These are phyloP conservation scores for Backusella parvicylindrica DNA, from an alignment of 192 early-diverging fungal genomes.

Conservation along the genomic window DNA sequence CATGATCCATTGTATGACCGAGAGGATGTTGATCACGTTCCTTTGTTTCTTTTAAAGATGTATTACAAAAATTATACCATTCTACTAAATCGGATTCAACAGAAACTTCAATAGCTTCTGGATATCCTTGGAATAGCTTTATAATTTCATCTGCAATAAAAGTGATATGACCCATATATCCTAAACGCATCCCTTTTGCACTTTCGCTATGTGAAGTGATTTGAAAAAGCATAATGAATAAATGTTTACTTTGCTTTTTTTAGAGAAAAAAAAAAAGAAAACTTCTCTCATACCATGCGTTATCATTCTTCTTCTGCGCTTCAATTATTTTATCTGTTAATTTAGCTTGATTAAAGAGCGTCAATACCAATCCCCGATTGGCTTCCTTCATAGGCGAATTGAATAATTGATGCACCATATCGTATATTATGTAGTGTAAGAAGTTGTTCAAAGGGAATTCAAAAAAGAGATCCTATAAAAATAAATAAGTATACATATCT, in stretches of 20 bases:
- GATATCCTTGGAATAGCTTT: constrained; percentile 78
- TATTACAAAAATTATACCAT: constrained; percentile 50
- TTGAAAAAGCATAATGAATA: not conserved
- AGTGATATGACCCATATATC: constrained; percentile 98
- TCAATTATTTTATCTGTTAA: constrained; percentile 82
- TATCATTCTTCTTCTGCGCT: constrained; percentile 86
- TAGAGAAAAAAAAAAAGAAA: not conserved
- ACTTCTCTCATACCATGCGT: constrained; percentile 54
- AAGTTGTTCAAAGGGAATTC: constrained; percentile 97
- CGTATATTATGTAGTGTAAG: constrained; percentile 97
- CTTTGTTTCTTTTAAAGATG: constrained; percentile 17
- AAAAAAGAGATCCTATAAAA: constrained; percentile 80
- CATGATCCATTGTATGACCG: constrained; percentile 46
- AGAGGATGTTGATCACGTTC: constrained; percentile 37
- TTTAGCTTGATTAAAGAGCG: constrained; percentile 80
- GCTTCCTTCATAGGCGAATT: constrained; percentile 79
- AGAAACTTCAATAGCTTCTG: constrained; percentile 26
- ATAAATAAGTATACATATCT: not conserved
- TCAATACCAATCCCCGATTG: constrained; percentile 55
- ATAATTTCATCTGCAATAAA: constrained; percentile 95
- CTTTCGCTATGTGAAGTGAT: constrained; percentile 48
- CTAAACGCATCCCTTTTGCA: constrained; percentile 86
- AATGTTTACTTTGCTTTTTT: not conserved
- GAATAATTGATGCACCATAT: constrained; percentile 97
- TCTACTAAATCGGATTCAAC: constrained; percentile 44